Base-by-base conservation (phyloP, 2,329 filamentous ascomycete species). In the Claviceps purpurea region DNA sequence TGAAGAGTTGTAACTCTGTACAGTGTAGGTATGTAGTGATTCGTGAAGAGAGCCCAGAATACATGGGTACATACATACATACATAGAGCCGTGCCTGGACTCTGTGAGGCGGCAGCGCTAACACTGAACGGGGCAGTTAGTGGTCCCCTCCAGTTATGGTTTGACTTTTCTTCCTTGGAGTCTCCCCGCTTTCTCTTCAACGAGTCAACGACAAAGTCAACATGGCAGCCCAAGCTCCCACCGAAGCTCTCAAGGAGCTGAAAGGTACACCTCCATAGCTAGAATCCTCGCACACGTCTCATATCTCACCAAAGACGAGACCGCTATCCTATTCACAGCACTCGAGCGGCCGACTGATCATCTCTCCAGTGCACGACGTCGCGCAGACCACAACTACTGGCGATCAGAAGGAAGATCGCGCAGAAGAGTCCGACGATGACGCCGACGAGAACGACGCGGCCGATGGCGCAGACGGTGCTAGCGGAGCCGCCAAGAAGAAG, bases 351-450 rank as follows among this genome's bases (percentile, higher is more conserved):
- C 26, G 30, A 20, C 46, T 47, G 20, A 26, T 20, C 18, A 38
- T 14, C 24, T 37, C 42, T 22, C 40, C 56, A 73, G 70, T 73
- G 61, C 65, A 64, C 58, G 68, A 72, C 52, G 63, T 63, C 57
- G 64, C 66, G 55, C 68, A 69, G 50, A 62, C 66, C 45, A 66
- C 69, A 46, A 63, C 65, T 45, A 65, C 67, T 40, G 64, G 64
- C 55, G 67, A 66, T 56, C 66, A 66, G 51, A 68, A 69, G 51
- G 68, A 72, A 13, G 58, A 64, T 54, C 72, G 74, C 44, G 70
- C 65, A 50, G 74, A 73, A 50, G 74, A 77, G 53, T 77, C 75
- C 16, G 76, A 75, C 39, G 75, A 78, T 46, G 76, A 77, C 8
- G 73, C 72, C 24, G 76, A 75, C 34, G 70, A 73, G 24, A 71